Percentiles rank a stretch among this genome's conserved stretches.
These are phyloP conservation scores for Thermochaetoides dissita DNA, from an alignment of 2,329 filamentous ascomycete genomes.

Conservation along the genomic window DNA sequence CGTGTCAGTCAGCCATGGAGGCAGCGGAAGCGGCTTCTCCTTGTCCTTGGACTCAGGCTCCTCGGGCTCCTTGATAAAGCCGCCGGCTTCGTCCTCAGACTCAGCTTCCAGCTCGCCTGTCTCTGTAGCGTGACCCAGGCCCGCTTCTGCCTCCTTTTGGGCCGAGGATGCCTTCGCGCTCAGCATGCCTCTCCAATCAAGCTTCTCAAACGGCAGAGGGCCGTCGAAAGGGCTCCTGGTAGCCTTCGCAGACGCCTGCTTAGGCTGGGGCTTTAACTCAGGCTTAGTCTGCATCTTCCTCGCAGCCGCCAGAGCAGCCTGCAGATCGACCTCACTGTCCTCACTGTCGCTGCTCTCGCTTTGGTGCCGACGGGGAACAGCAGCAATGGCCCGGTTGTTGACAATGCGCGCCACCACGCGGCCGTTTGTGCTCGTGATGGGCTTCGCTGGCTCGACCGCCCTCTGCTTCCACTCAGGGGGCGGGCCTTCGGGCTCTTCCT, in stretches of 20 bases:
- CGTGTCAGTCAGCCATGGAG: constrained; percentile 59
- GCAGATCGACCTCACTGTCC: constrained; percentile 69
- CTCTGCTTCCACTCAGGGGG: constrained; percentile 43
- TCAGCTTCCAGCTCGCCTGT: constrained; percentile 16
- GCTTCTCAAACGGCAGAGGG: constrained; percentile 79
- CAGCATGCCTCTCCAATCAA: constrained; percentile 53
- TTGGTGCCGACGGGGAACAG: constrained; percentile 32
- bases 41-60: constrained; percentile 21
- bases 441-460: constrained; percentile 35
- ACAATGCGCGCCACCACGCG: constrained; percentile 59
- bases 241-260: constrained; percentile 23
- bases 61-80: constrained; percentile 42
- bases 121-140: constrained; percentile 10
- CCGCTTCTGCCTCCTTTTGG: constrained; percentile 20
- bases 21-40: constrained; percentile 44
- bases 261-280: constrained; percentile 17
- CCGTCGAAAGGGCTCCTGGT: constrained; percentile 57
- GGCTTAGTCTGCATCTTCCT: constrained; percentile 42
- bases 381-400: constrained; percentile 56
- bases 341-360: constrained; percentile 57
- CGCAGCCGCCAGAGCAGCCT: constrained; percentile 60
- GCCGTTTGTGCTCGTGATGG: constrained; percentile 36
- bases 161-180: constrained; percentile 23
- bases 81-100: constrained; percentile 43
- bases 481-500: constrained; percentile 36